phyloP scores from a whole-genome alignment of 2,329 filamentous ascomycete genomes.

The Apiospora marii region DNA sequence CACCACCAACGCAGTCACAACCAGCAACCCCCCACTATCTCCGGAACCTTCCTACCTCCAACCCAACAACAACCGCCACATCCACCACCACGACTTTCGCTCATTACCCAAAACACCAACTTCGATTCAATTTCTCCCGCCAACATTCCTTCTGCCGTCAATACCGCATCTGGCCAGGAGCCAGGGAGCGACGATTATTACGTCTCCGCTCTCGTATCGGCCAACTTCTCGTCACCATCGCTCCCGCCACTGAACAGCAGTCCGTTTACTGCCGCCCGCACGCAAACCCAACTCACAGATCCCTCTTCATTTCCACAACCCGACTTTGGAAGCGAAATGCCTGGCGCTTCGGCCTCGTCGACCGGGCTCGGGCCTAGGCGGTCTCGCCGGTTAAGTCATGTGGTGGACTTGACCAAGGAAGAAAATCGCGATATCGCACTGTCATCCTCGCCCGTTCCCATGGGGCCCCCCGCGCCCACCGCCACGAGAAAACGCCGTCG shows the following conservation, averaged over 20 bases:
- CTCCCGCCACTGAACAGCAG: conserved; percentile 18
- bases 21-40: conserved; percentile 6
- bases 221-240: conserved; percentile 26
- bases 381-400: conserved; percentile 15
- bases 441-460: conserved; percentile 12
- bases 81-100: background rate
- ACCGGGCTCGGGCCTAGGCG: background rate
- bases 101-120: background rate
- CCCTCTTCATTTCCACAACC: conserved; percentile 4
- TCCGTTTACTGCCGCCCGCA: conserved; percentile 4
- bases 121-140: background rate
- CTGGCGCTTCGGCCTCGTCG: background rate
- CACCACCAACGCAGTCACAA: background rate
- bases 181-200: conserved; percentile 23
- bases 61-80: background rate
- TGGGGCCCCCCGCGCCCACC: conserved; percentile 6
- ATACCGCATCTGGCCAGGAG: background rate
- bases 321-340: conserved; percentile 6
- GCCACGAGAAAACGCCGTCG: background rate
- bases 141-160: conserved; percentile 5
- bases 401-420: conserved; percentile 23
- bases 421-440: conserved; percentile 7
- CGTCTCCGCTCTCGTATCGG: conserved; percentile 23
- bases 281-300: background rate
- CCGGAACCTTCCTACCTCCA: background rate